These are phyloP conservation scores for Plasmodiophora brassicae DNA, from an alignment of 208 protist genomes.

Conservation along the genomic window DNA sequence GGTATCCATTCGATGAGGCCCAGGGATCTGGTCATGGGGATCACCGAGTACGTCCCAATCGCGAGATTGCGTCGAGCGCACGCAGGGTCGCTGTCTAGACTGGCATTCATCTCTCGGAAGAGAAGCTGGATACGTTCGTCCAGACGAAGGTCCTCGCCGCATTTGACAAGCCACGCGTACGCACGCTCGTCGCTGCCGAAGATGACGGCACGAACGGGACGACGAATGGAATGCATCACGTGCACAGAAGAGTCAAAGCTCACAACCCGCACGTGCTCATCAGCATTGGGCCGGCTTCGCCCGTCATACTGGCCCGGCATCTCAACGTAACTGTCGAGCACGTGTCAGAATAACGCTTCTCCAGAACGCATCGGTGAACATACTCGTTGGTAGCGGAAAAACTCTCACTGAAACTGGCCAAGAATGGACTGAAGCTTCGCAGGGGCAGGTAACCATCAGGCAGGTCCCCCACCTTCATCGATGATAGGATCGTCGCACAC, in stretches of 20 bases:
- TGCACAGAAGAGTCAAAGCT: background rate
- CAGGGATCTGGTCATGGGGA: background rate
- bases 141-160: background rate
- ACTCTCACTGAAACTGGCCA: background rate
- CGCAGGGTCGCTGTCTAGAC: background rate
- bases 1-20: constrained; percentile 11
- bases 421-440: background rate
- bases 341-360: background rate
- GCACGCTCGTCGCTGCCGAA: constrained; percentile 9
- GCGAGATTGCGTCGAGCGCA: background rate
- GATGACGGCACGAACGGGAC: background rate
- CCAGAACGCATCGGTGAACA: background rate
- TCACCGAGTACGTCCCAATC: background rate
- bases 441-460: background rate
- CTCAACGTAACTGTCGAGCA: background rate
- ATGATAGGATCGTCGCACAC: background rate
- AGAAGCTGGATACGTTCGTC: constrained; percentile 21
- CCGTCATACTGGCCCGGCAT: background rate
- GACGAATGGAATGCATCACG: background rate
- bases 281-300: background rate
- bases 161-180: background rate
- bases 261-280: background rate
- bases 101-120: background rate
- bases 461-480: background rate
- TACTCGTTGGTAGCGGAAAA: background rate